phyloP scores from a whole-genome alignment of 1,284 basidiomycete genomes.

The Puccinia horiana region DNA sequence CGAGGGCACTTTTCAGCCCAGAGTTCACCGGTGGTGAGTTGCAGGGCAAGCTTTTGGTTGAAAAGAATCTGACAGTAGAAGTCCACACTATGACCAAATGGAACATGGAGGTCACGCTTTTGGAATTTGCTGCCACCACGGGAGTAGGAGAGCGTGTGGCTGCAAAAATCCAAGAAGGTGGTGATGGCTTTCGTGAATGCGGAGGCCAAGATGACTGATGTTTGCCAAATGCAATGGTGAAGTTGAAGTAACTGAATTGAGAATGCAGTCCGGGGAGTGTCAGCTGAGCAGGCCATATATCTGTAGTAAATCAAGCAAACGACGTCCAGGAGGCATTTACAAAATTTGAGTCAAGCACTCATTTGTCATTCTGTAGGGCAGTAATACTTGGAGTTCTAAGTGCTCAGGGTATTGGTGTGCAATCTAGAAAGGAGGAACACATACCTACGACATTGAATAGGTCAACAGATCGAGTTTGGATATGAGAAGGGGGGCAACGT shows the following conservation, averaged over 20 bases:
- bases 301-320: not conserved
- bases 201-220: not conserved
- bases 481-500: not conserved
- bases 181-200: not conserved
- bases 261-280: not conserved
- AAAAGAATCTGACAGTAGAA: not conserved
- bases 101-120: not conserved
- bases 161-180: not conserved
- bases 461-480: too few relatives aligned
- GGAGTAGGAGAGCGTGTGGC: too few relatives aligned
- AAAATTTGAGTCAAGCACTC: not conserved
- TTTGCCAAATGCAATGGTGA: constrained; percentile 19
- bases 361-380: not conserved
- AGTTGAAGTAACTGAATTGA: constrained; percentile 10
- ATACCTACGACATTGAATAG: too few relatives aligned
- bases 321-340: not conserved
- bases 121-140: not conserved
- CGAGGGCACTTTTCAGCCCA: constrained; percentile 13
- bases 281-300: constrained; percentile 11
- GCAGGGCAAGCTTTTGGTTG: not conserved
- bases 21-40: not conserved
- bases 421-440: too few relatives aligned
- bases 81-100: not conserved
- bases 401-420: too few relatives aligned
- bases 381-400: too few relatives aligned